Percentiles rank a stretch among this genome's conserved stretches.
These are phyloP conservation scores for Yarrowia keelungensis DNA, from an alignment of 805 yeast species.

Conservation along the genomic window DNA sequence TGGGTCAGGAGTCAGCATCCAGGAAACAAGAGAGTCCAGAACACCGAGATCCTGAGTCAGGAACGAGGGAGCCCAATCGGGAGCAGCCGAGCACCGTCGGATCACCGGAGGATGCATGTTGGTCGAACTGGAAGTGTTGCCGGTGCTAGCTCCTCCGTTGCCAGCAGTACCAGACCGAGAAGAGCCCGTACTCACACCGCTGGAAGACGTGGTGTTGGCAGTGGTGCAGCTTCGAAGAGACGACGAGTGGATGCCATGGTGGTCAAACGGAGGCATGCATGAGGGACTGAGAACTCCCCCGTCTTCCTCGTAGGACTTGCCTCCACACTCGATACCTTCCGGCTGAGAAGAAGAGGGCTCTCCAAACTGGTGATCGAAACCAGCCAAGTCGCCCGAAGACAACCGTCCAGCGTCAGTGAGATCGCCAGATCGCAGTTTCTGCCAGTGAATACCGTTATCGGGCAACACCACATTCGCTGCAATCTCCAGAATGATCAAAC, in stretches of 20 bases:
- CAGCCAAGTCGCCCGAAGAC: conserved; percentile 63
- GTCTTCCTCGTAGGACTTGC: conserved; percentile 23
- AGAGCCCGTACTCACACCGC: conserved; percentile 8
- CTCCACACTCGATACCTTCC: background rate
- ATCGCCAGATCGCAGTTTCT: conserved; percentile 92
- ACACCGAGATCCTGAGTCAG: conserved; percentile 73
- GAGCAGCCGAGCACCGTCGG: conserved; percentile 47
- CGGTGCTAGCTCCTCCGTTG: conserved; percentile 26
- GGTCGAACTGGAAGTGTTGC: conserved; percentile 22
- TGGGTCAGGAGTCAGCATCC: conserved; percentile 91
- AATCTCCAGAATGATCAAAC: conserved; percentile 89
- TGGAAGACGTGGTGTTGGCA: conserved; percentile 12
- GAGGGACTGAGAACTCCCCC: conserved; percentile 20
- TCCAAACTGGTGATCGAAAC: conserved; percentile 29
- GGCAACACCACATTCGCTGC: conserved; percentile 96
- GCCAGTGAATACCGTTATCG: conserved; percentile 97
- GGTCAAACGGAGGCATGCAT: conserved; percentile 32
- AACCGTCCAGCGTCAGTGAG: conserved; percentile 91
- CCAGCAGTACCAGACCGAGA: conserved; percentile 28
- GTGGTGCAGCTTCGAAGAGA: conserved; percentile 25
- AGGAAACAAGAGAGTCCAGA: conserved; percentile 78
- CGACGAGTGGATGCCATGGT: conserved; percentile 12
- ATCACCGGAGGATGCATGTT: conserved; percentile 45
- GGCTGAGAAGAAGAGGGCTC: conserved; percentile 5
- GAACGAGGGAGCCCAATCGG: conserved; percentile 88